Conservation (phyloP, 129 eudicot species). For the Mikania micrantha region DNA sequence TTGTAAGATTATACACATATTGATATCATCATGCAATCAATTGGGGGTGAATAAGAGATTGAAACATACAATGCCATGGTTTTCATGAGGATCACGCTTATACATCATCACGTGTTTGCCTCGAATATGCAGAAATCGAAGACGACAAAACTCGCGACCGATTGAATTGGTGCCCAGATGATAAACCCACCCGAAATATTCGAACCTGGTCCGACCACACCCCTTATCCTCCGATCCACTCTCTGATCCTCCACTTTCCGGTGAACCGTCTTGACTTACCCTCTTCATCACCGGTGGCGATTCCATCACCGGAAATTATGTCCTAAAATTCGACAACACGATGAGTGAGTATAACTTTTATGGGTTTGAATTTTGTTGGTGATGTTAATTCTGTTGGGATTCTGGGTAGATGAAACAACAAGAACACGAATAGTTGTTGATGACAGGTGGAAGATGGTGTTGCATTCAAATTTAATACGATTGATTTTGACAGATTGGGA, state of each 20-base stretch:
- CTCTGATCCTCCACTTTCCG: conserved; percentile 47
- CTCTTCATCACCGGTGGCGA: conserved; percentile 29
- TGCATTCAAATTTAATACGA: neutral
- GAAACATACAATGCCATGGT: conserved; percentile 67
- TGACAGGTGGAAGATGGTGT: neutral
- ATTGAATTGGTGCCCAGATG: conserved; percentile 72
- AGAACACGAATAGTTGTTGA: neutral
- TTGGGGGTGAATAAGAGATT: neutral
- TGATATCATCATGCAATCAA: neutral
- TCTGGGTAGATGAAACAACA: neutral
- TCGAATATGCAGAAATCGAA: conserved; percentile 59
- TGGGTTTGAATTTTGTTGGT: neutral
- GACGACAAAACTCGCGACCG: conserved; percentile 76
- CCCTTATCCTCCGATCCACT: conserved; percentile 42
- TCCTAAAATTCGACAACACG: too few species aligned
- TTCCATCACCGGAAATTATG: conserved; percentile 25
- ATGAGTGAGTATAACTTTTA: too few species aligned
- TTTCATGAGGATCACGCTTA: conserved; percentile 75
- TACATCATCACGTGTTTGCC: conserved; percentile 81
- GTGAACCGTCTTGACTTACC: conserved; percentile 29
- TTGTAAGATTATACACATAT: neutral
- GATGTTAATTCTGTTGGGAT: neutral
- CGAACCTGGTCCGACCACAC: conserved; percentile 33
- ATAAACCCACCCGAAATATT: conserved; percentile 85
- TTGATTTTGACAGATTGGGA: neutral